Percentiles rank a stretch among this genome's conserved stretches.
Conservation (phyloP, 78 protist species). For the Dictyostelium intermedium region DNA sequence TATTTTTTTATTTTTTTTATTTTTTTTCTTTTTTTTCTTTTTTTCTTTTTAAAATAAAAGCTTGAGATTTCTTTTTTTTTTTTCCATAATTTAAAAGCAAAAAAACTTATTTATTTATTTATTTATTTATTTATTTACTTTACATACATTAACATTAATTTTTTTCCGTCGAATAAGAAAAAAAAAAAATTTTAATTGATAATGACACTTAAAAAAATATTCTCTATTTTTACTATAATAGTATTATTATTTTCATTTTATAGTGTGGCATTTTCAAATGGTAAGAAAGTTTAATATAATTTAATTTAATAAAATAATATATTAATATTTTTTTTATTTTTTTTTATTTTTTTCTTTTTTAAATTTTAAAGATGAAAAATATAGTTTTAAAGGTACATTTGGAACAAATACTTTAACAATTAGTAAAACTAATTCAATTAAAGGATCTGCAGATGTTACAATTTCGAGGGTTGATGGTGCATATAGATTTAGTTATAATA, state of each 20-base stretch:
- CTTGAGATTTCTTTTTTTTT: background rate
- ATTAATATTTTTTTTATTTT: background rate
- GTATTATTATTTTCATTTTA: background rate
- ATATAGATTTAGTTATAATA: background rate
- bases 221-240: background rate
- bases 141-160: background rate
- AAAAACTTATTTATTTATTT: background rate
- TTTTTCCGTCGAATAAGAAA: background rate
- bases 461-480: background rate
- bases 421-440: background rate
- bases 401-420: background rate
- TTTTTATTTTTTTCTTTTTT: background rate
- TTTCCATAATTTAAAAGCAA: background rate
- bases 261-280: background rate
- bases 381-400: constrained; percentile 8
- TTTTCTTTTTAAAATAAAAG: background rate
- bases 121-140: background rate
- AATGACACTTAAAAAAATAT: background rate
- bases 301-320: background rate
- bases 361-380: background rate
- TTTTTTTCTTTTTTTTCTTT: background rate
- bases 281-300: background rate
- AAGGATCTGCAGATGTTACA: background rate
- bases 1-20: background rate
- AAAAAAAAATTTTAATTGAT: background rate